Base-by-base conservation (phyloP, 2,329 filamentous ascomycete species). In the Apiospora phragmitis region DNA sequence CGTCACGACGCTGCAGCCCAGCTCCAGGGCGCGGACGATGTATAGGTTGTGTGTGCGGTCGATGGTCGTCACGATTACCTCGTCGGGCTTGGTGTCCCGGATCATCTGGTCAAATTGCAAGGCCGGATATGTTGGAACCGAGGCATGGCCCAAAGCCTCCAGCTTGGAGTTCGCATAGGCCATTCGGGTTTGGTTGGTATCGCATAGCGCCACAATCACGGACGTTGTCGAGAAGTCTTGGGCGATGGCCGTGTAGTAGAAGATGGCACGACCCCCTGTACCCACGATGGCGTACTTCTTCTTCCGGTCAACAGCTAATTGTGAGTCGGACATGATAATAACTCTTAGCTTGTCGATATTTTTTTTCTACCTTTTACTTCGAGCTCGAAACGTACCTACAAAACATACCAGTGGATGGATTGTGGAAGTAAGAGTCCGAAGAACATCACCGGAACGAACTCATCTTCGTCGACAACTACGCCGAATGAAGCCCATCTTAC, bases 61-160 rank as follows among this genome's bases (percentile, higher is more conserved):
- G 74, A 91, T 89, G 0, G 89, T 90, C 0, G 89, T 90, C 21
- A 91, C 83, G 73, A 91, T 90, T 21, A 91, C 84, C 75, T 89
- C 88, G 77, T 91, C 87, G 0, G 89, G 89, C 70, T 83, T 83
- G 0, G 87, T 87, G 66, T 89, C 86, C 42, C 79, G 70, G 72
- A 89, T 83, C 89, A 91, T 90, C 66, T 80, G 79, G 76, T 90
- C 88, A 73, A 91, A 91, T 74, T 87, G 82, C 16, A 78, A 71
- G 0, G 88, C 87, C 38, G 83, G 81, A 77, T 85, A 91, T 0
- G 87, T 88, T 1, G 88, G 87, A 0, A 91, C 82, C 1, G 79
- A 74, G 2, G 73, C 77, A 73, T 88, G 83, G 32, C 86, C 85
- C 0, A 90, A 78, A 0, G 78, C 71, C 43, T 81, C 75, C 14